Conservation (phyloP, 2,329 filamentous ascomycete species). For the Sphaerulina vaccinii region DNA sequence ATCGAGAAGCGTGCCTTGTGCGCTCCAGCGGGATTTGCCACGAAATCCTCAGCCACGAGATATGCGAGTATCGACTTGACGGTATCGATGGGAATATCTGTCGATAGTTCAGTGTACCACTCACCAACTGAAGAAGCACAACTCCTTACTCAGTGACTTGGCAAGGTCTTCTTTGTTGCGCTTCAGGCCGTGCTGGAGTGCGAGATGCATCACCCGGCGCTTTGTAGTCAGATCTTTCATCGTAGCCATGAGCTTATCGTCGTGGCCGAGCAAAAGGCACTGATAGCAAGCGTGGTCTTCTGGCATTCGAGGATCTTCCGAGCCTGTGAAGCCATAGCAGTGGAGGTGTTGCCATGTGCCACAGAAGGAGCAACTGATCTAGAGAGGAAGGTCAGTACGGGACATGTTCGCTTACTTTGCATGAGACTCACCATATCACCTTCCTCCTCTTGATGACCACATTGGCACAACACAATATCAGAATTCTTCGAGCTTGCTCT, state of each 20-base stretch:
- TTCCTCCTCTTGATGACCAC: conserved; percentile 42
- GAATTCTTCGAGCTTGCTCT: conserved; percentile 13
- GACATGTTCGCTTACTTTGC: not conserved
- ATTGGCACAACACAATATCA: conserved; percentile 42
- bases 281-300: conserved; percentile 48
- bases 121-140: not conserved
- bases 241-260: conserved; percentile 7
- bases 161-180: conserved; percentile 22
- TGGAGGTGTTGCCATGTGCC: conserved; percentile 46
- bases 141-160: conserved; percentile 22
- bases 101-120: conserved; percentile 8
- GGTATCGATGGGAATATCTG: conserved; percentile 19
- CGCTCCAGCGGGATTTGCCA: conserved; percentile 21
- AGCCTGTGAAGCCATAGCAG: conserved; percentile 47
- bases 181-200: conserved; percentile 25
- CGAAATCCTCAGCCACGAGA: conserved; percentile 26
- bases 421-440: conserved; percentile 43
- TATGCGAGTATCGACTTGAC: conserved; percentile 21
- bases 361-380: conserved; percentile 49
- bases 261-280: conserved; percentile 40
- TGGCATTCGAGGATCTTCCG: conserved; percentile 42
- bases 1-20: conserved; percentile 21
- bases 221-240: conserved; percentile 27
- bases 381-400: conserved; percentile 5
- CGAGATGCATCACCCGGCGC: conserved; percentile 30